These are phyloP conservation scores for Ogataea wickerhamii DNA, from an alignment of 805 yeast species.

Conservation along the genomic window DNA sequence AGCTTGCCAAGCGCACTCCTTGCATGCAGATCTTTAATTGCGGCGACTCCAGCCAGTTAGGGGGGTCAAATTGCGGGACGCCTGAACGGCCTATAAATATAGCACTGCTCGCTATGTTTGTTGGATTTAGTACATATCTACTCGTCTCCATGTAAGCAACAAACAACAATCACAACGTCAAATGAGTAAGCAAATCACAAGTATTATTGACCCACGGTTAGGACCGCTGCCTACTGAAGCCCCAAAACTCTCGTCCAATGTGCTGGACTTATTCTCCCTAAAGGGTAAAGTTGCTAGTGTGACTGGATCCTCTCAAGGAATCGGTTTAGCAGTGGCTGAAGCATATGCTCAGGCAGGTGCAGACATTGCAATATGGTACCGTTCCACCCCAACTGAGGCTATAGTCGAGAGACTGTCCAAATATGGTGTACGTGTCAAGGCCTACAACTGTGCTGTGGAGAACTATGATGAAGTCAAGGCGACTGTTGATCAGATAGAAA, in stretches of 20 bases:
- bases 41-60: no score
- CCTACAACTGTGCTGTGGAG: slow-evolving; percentile 33
- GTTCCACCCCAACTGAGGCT: slow-evolving; percentile 33
- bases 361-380: slow-evolving; percentile 41
- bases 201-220: slow-evolving; percentile 1
- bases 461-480: slow-evolving; percentile 29
- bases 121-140: no score
- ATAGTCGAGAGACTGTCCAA: slow-evolving; percentile 39
- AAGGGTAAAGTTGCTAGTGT: slow-evolving; percentile 43
- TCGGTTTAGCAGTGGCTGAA: slow-evolving; percentile 40
- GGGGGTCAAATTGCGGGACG: no score
- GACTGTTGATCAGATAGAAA: slow-evolving; percentile 30
- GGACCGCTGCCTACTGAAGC: slow-evolving; percentile 1
- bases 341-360: slow-evolving; percentile 44
- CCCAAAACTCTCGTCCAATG: slow-evolving; percentile 42
- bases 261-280: slow-evolving; percentile 39
- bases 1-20: no score
- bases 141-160: no score
- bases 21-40: no score
- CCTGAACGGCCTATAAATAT: no score
- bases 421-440: slow-evolving; percentile 18
- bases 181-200: slow-evolving; percentile 1
- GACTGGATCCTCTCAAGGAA: slow-evolving; percentile 41
- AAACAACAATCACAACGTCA: no score
- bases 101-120: no score